A percentile compares a stretch with the other conserved stretches of the same genome.
Evolutionary conservation across 495 filamentous ascomycete species (phyloP).

Genomic region (Xylaria longipes): DNA sequence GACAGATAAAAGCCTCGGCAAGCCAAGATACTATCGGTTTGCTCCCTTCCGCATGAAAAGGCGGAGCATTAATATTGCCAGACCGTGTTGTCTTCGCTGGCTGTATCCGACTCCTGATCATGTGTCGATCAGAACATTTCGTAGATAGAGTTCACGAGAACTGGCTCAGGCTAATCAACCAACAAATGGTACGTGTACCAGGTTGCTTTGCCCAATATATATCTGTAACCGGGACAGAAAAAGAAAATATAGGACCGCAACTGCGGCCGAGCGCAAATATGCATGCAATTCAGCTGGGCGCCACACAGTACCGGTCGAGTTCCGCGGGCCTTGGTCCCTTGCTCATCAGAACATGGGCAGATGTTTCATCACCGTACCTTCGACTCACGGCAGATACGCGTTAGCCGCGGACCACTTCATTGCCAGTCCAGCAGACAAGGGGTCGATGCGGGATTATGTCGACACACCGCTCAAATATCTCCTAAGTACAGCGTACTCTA

Average conservation of each 20-base stretch:
- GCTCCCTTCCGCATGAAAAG: neutral
- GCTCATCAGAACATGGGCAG: constrained; percentile 10
- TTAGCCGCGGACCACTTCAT: constrained; percentile 21
- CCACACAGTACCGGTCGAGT: constrained; percentile 5
- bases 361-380: constrained; percentile 10
- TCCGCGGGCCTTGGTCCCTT: constrained; percentile 15
- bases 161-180: constrained; percentile 1
- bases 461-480: constrained; percentile 21
- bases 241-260: constrained; percentile 6
- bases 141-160: neutral
- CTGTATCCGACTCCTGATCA: neutral
- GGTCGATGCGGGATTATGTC: constrained; percentile 2
- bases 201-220: constrained; percentile 6
- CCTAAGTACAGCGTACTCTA: neutral
- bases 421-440: neutral
- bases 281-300: constrained; percentile 25
- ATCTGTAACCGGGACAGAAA: constrained; percentile 1
- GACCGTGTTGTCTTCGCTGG: neutral
- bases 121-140: constrained; percentile 12
- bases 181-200: neutral
- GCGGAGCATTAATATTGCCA: constrained; percentile 6
- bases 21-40: neutral
- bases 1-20: neutral
- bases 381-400: constrained; percentile 21
- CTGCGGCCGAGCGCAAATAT: constrained; percentile 13